Evolutionary conservation across 305 asterid genomes (phyloP), one percentile per base, ranked within the genome.

Genomic region (Fraxinus albicans): DNA sequence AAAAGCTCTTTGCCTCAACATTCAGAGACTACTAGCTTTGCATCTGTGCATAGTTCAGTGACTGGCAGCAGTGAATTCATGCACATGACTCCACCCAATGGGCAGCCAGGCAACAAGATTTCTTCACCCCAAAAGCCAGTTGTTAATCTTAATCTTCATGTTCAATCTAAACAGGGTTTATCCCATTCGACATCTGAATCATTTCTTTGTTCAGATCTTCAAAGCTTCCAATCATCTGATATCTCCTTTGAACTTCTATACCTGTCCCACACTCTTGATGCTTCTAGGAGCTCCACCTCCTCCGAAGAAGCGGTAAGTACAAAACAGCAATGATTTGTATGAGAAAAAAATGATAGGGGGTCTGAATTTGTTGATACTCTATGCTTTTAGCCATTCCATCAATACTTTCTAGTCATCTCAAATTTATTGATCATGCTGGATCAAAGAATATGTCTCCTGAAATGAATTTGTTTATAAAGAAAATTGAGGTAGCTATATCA

Each of bases 241-340:
- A 34, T 75, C 79, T 87, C 89, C 77, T 84, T 78, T 65, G 89
- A 82, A 27, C 79, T 36, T 31, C 53, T 78, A 9, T 84, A 80
- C 63, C 44, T 77, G 10, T 63, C 89, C 33, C 69, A 8, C 31
- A 29, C 53, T 44, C 84, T 88, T 60, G 88, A 89, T 78, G 83
- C 58, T 79, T 86, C 88, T 4, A 77, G 79, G 83, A 55, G 73
- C 77, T 82, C 83, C 78, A 10, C 38, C 81, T 78, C 88, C 82
- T 88, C 94, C 47, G 91, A 85, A 87, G 72, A 88, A 79, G 76
- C 90, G 40, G 98, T 93, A 91, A 90, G 97, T 77, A 23, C 44
- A 15, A 76, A 65, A 15, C 53, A 15, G n/a, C 13, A 33, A 74
- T 35, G 78, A 44, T 44, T 44, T 44, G 55, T 44, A 42, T 2